phyloP scores from a whole-genome alignment of 2,329 filamentous ascomycete species.

The Colletotrichum sp. region DNA sequence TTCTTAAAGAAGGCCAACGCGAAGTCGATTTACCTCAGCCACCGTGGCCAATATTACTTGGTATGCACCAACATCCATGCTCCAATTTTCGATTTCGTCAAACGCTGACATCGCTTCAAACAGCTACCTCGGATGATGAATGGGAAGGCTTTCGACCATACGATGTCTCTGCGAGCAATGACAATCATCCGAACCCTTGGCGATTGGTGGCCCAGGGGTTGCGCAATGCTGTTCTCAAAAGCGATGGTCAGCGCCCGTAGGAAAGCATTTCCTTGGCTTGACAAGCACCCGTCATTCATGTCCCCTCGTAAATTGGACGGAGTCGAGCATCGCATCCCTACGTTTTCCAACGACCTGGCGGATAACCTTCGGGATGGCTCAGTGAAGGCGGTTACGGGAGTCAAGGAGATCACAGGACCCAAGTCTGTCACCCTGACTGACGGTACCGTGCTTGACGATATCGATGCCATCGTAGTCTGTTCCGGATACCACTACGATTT shows the following conservation, averaged over 20 bases:
- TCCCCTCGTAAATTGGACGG: background rate
- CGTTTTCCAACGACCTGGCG: conserved; percentile 32
- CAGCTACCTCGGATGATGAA: conserved; percentile 2
- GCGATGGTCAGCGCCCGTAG: background rate
- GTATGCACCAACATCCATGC: background rate
- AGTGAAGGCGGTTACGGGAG: conserved; percentile 29
- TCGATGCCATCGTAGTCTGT: conserved; percentile 37
- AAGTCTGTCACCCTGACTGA: conserved; percentile 31
- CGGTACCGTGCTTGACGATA: conserved; percentile 32
- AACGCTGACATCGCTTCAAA: background rate
- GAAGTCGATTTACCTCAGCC: conserved; percentile 14
- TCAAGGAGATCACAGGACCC: conserved; percentile 32
- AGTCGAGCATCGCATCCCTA: conserved; percentile 28
- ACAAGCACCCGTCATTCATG: conserved; percentile 3
- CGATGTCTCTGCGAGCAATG: background rate
- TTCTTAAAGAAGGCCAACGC: conserved; percentile 12
- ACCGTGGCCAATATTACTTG: conserved; percentile 4
- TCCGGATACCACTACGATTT: conserved; percentile 35
- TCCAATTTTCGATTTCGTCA: background rate
- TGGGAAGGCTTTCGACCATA: conserved; percentile 13
- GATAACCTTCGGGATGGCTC: conserved; percentile 29
- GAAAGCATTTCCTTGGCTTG: conserved; percentile 13
- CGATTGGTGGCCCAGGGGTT: background rate
- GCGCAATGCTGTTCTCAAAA: background rate
- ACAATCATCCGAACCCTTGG: background rate